A percentile compares a stretch with the other conserved stretches of the same genome.
phyloP scores from a whole-genome alignment of 495 filamentous ascomycete genomes.

The Xylaria grammica region DNA sequence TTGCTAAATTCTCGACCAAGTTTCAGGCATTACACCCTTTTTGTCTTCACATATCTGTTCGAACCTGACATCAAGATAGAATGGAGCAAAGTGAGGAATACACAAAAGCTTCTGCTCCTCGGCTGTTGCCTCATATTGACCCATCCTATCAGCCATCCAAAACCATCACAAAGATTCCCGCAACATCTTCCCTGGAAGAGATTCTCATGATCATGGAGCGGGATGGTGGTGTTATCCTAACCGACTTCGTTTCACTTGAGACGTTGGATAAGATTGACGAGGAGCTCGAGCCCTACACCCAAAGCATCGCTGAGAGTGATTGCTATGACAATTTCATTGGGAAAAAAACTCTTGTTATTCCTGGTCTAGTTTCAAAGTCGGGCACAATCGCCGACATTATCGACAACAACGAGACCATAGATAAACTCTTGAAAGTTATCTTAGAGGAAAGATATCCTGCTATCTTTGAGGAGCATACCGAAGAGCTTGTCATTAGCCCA shows the following conservation, averaged over 20 bases:
- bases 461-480: conserved; percentile 24
- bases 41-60: background rate
- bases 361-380: conserved; percentile 41
- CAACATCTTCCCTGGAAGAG: conserved; percentile 33
- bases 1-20: background rate
- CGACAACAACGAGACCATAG: conserved; percentile 29
- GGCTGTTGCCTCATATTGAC: conserved; percentile 10
- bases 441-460: conserved; percentile 9
- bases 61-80: background rate
- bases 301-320: background rate
- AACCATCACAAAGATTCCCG: conserved; percentile 20
- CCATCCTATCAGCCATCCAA: background rate
- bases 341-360: conserved; percentile 30
- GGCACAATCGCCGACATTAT: conserved; percentile 34
- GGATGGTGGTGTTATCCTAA: conserved; percentile 42
- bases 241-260: conserved; percentile 27
- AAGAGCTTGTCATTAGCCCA: conserved; percentile 30
- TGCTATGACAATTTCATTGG: conserved; percentile 23
- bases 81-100: background rate
- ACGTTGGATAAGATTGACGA: conserved; percentile 23
- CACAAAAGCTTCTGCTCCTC: background rate
- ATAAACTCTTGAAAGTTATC: conserved; percentile 24
- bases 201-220: conserved; percentile 39
- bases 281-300: conserved; percentile 3
- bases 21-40: background rate